A percentile compares a stretch with the other conserved stretches of the same genome.
Evolutionary conservation across 2,329 filamentous ascomycete genomes (phyloP).

Genomic region (Cordyceps farinosa): DNA sequence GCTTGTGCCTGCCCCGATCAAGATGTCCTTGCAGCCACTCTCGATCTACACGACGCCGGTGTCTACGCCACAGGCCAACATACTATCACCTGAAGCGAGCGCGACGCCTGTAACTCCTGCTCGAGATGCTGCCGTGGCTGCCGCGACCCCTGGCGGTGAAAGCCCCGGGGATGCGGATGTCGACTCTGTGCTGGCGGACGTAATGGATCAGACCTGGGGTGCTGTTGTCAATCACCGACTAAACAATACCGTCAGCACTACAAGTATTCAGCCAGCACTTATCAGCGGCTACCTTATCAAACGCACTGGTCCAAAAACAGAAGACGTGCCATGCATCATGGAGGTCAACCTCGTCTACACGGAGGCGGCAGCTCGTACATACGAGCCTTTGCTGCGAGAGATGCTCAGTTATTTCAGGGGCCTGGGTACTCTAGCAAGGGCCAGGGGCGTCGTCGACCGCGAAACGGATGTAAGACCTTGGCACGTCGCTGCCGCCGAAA

Average conservation of each 20-base stretch:
- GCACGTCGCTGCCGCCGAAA: constrained; percentile 71
- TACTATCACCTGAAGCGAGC: constrained; percentile 59
- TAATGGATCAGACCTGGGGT: constrained; percentile 73
- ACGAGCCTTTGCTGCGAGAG: constrained; percentile 66
- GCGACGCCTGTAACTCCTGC: constrained; percentile 49
- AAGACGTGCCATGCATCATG: constrained; percentile 58
- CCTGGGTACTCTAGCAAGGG: constrained; percentile 64
- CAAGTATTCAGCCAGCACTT: constrained; percentile 55
- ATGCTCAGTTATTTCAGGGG: constrained; percentile 66
- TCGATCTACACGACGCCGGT: constrained; percentile 60
- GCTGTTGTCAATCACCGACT: constrained; percentile 65
- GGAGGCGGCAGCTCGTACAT: constrained; percentile 47
- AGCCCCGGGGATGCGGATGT: constrained; percentile 39
- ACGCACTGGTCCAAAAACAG: constrained; percentile 50
- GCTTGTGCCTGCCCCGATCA: constrained; percentile 54
- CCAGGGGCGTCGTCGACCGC: constrained; percentile 58
- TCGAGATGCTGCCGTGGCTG: constrained; percentile 33
- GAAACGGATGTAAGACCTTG: constrained; percentile 66
- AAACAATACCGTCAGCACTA: constrained; percentile 54
- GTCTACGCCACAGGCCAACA: constrained; percentile 60
- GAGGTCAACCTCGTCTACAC: constrained; percentile 62
- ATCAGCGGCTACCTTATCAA: constrained; percentile 66
- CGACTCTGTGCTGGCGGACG: constrained; percentile 68
- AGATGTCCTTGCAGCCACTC: constrained; percentile 43
- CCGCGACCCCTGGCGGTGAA: constrained; percentile 46